Evolutionary conservation across 2,329 filamentous ascomycete species (phyloP).

Genomic region (Neoscytalidium dimidiatum): DNA sequence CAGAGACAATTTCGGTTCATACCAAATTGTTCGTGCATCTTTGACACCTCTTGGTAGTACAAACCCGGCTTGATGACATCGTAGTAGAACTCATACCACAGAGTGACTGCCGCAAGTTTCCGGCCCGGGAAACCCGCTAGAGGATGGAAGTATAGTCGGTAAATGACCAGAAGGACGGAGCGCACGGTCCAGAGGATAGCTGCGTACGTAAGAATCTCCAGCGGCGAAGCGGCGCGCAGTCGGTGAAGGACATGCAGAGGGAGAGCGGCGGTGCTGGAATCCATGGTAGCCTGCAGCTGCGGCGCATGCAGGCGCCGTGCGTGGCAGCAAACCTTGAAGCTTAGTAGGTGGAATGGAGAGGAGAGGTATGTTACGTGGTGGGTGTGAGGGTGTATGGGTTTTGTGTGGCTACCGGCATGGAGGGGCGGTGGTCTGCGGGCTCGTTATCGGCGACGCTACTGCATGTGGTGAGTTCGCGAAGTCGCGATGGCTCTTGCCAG

Average conservation of each 20-base stretch:
- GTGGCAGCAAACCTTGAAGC: no score
- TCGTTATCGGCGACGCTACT: constrained; percentile 4
- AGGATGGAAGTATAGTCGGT: not conserved
- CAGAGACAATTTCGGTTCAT: not conserved
- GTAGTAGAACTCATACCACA: constrained; percentile 25
- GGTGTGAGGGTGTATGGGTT: not conserved
- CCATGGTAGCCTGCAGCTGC: not conserved
- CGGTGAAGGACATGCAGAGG: not conserved
- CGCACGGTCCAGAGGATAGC: not conserved
- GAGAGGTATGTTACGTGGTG: not conserved
- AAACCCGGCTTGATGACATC: constrained; percentile 21
- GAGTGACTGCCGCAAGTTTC: constrained; percentile 22
- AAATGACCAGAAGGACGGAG: not conserved
- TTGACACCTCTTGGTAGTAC: constrained; percentile 19
- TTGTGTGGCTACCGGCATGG: not conserved
- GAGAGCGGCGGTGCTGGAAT: not conserved
- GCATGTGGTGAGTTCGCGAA: constrained; percentile 1
- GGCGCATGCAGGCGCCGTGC: not conserved
- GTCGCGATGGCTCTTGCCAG: not conserved
- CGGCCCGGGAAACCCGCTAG: constrained; percentile 22
- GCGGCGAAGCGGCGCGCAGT: not conserved
- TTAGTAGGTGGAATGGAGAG: not conserved
- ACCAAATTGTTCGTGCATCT: constrained; percentile 25
- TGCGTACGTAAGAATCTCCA: not conserved
- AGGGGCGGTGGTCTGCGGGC: not conserved